A percentile compares a stretch with the other conserved stretches of the same genome.
Conservation (phyloP, 169 alveolate genomes). For the Eimeria necatrix region DNA sequence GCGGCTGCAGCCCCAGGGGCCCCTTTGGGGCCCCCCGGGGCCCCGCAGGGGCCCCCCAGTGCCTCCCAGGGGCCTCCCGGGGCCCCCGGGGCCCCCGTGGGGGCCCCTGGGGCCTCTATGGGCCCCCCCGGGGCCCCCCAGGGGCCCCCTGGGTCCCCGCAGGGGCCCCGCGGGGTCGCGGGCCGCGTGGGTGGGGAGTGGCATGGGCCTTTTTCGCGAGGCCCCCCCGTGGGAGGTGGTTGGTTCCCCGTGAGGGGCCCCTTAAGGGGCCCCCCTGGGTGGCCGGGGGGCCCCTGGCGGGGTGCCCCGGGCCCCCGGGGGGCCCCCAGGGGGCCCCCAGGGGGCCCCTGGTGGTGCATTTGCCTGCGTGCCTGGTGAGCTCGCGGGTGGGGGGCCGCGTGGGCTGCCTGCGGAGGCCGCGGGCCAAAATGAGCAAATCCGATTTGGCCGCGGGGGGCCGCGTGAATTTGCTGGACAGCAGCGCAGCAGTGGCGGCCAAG, state of each 20-base stretch:
- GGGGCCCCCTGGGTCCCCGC: background rate
- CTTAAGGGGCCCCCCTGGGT: too few species aligned
- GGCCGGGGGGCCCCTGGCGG: too few species aligned
- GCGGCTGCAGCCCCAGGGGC: background rate
- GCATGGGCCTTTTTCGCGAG: too few species aligned
- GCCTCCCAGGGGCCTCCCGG: too few species aligned
- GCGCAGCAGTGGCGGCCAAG: slow-evolving; percentile 44
- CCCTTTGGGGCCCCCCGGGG: background rate
- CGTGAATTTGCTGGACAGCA: slow-evolving; percentile 27
- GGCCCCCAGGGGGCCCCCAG: background rate
- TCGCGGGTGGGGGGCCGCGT: slow-evolving; percentile 9
- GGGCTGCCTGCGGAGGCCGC: slow-evolving; percentile 26
- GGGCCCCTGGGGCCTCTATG: too few species aligned
- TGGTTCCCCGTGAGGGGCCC: background rate
- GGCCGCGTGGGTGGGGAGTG: too few species aligned
- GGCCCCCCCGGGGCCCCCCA: too few species aligned
- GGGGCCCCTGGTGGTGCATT: background rate
- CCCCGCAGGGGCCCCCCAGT: too few species aligned
- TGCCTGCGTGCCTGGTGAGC: background rate
- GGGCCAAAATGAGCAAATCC: slow-evolving; percentile 66
- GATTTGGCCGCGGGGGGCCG: slow-evolving; percentile 39
- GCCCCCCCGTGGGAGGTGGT: background rate
- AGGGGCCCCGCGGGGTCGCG: background rate
- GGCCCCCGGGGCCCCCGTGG: too few species aligned
- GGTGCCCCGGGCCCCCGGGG: background rate